Conservation (phyloP, 1,284 basidiomycete genomes). For the Heliocybe sulcata region DNA sequence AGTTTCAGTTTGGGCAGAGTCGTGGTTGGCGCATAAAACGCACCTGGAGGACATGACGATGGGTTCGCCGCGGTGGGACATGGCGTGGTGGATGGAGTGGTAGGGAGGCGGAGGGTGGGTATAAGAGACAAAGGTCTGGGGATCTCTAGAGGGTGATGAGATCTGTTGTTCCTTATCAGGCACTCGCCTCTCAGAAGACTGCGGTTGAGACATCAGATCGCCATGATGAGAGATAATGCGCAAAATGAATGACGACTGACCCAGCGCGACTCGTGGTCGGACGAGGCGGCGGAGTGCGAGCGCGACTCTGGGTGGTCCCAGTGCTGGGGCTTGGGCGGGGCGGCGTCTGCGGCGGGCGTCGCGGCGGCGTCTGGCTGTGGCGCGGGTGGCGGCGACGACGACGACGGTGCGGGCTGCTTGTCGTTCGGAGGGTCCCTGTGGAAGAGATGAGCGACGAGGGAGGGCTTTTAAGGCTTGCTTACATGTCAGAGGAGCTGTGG, state of each 20-base stretch:
- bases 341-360: not conserved
- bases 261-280: not conserved
- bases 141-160: not conserved
- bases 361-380: not conserved
- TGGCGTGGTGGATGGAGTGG: conserved; percentile 17
- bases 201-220: not conserved
- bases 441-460: not conserved
- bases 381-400: not conserved
- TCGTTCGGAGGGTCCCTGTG: not conserved
- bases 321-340: not conserved
- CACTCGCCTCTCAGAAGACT: not conserved
- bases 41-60: conserved; percentile 33
- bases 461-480: not conserved
- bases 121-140: not conserved
- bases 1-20: conserved; percentile 9
- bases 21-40: conserved; percentile 15
- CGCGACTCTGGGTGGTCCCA: not conserved
- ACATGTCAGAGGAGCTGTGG: not conserved
- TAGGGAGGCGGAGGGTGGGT: not conserved
- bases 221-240: not conserved
- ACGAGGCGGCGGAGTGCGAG: not conserved
- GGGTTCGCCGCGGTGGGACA: conserved; percentile 40
- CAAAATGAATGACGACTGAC: not conserved
- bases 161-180: conserved; percentile 2
- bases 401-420: not conserved